These are phyloP conservation scores for Boletus sp. DNA, from an alignment of 1,284 basidiomycete genomes.

Conservation along the genomic window DNA sequence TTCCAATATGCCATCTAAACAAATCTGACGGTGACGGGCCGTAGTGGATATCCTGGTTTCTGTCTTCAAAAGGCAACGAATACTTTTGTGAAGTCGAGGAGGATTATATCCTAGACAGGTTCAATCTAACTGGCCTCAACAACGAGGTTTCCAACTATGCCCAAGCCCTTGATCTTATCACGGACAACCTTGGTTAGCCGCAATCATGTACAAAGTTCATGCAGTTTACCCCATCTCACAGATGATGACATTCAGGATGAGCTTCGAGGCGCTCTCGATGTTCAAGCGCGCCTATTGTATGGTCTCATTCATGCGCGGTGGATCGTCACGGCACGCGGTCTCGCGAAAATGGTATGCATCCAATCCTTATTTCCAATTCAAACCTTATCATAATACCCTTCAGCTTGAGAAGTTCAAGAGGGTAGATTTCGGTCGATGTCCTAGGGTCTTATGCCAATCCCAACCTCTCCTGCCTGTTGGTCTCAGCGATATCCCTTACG, in stretches of 20 bases:
- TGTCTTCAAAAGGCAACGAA: constrained; percentile 94
- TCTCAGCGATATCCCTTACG: constrained; percentile 89
- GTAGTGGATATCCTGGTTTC: constrained; percentile 97
- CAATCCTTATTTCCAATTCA: neutral
- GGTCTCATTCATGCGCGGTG: constrained; percentile 96
- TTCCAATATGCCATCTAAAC: constrained; percentile 3
- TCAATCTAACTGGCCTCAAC: constrained; percentile 97
- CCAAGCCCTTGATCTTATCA: constrained; percentile 93
- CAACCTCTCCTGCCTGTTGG: constrained; percentile 95
- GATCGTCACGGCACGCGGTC: constrained; percentile 90
- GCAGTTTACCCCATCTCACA: constrained; percentile 25
- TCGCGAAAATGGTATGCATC: constrained; percentile 87
- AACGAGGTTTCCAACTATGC: constrained; percentile 94
- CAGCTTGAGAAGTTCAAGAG: constrained; percentile 96
- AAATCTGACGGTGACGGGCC: constrained; percentile 16
- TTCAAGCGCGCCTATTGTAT: constrained; percentile 86
- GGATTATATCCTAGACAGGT: constrained; percentile 97
- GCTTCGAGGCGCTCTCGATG: constrained; percentile 78
- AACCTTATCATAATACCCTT: constrained; percentile 8
- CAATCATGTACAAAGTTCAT: neutral
- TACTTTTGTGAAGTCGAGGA: constrained; percentile 99
- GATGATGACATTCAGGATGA: constrained; percentile 81
- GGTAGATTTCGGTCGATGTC: constrained; percentile 94
- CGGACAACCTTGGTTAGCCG: constrained; percentile 81
- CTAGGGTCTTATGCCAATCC: constrained; percentile 87